Conservation (phyloP, 2,329 filamentous ascomycete genomes). For the Cladosporium sphaerospermum region DNA sequence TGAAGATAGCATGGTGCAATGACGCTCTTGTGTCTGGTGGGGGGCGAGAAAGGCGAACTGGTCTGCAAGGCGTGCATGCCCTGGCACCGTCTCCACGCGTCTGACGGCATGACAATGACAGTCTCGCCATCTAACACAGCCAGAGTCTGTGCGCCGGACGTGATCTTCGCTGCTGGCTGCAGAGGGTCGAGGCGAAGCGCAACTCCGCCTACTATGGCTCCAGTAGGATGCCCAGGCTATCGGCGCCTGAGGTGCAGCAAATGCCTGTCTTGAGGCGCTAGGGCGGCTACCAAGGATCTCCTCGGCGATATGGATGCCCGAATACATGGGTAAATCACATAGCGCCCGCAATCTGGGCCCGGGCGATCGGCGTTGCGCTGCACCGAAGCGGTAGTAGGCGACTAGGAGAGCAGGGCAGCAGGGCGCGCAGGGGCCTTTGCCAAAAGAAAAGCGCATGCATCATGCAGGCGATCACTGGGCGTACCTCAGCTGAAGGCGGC, state of each 20-base stretch:
- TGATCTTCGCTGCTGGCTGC: slow-evolving; percentile 2
- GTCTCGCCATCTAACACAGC: not conserved
- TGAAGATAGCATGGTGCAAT: not conserved
- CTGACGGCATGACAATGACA: not conserved
- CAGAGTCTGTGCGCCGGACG: not conserved
- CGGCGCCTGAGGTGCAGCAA: not conserved
- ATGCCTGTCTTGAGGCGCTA: not conserved
- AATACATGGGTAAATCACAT: too few relatives aligned
- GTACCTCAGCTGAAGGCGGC: too few relatives aligned
- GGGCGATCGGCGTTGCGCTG: too few relatives aligned
- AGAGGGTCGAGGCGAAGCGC: not conserved
- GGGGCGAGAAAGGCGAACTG: not conserved
- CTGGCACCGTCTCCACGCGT: not conserved
- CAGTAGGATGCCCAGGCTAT: not conserved
- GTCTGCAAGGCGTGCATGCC: too few relatives aligned
- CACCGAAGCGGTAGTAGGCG: too few relatives aligned
- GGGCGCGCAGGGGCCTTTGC: too few relatives aligned
- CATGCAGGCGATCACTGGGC: too few relatives aligned
- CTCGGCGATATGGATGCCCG: too few relatives aligned
- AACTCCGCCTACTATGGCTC: slow-evolving; percentile 1
- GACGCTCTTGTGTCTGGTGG: not conserved
- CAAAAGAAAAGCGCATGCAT: too few relatives aligned
- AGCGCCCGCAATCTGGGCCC: too few relatives aligned
- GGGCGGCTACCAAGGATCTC: too few relatives aligned
- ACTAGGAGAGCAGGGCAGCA: too few relatives aligned